phyloP scores from a whole-genome alignment of 495 filamentous ascomycete genomes.

The Penicillium tannophilum region DNA sequence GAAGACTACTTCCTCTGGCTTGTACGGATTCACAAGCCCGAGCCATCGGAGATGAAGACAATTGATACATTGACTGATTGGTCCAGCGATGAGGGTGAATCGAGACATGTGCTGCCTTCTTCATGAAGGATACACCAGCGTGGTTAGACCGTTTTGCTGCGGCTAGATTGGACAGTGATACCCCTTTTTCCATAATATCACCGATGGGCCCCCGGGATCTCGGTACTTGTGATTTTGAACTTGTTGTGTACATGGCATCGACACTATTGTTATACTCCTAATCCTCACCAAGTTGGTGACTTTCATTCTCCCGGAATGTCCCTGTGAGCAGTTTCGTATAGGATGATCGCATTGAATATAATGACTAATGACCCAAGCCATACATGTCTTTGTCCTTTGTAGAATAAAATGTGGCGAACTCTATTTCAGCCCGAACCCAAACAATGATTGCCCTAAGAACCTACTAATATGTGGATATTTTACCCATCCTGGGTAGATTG shows the following conservation, averaged over 20 bases:
- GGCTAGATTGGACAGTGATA: background rate
- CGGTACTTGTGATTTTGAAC: background rate
- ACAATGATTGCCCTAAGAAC: too few relatives aligned
- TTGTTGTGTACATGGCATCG: background rate
- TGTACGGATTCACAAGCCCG: constrained; percentile 64
- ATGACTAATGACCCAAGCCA: too few relatives aligned
- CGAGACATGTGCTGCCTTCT: constrained; percentile 12
- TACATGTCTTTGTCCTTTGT: too few relatives aligned
- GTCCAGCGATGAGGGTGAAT: constrained; percentile 26
- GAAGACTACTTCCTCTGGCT: constrained; percentile 69
- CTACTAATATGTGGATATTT: too few relatives aligned
- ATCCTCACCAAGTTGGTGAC: background rate
- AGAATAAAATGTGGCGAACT: too few relatives aligned
- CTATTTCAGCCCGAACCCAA: too few relatives aligned
- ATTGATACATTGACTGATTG: constrained; percentile 6
- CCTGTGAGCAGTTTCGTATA: background rate
- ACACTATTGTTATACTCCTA: background rate
- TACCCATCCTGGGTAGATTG: too few relatives aligned
- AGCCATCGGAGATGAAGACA: constrained; percentile 25
- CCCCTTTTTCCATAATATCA: background rate
- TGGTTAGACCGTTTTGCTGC: background rate
- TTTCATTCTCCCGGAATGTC: background rate
- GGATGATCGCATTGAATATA: background rate
- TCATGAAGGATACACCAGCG: background rate
- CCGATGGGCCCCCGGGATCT: background rate